These are phyloP conservation scores for Rhododendron ovatum DNA, from an alignment of 148 eudicot species.

Conservation along the genomic window DNA sequence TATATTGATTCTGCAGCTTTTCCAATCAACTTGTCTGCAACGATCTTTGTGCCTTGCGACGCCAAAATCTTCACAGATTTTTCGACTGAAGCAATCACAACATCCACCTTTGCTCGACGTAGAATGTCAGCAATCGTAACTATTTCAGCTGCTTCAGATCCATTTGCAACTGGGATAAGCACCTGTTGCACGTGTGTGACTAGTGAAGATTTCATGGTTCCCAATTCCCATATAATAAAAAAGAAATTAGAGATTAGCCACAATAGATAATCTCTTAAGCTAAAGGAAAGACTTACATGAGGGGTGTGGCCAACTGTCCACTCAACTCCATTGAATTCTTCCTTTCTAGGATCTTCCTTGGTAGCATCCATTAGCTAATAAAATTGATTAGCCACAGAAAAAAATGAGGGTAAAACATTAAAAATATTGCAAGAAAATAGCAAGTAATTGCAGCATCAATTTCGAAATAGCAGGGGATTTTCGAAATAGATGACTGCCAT, in stretches of 20 bases:
- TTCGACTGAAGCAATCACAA: constrained; percentile 78
- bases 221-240: neutral
- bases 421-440: neutral
- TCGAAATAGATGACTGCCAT: neutral
- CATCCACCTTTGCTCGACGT: constrained; percentile 75
- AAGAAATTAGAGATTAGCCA: neutral
- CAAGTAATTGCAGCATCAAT: neutral
- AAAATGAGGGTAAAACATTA: neutral
- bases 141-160: constrained; percentile 75
- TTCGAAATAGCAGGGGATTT: neutral
- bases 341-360: constrained; percentile 45
- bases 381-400: neutral
- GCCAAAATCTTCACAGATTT: constrained; percentile 53
- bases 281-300: constrained; percentile 41
- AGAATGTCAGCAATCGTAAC: constrained; percentile 66
- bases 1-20: constrained; percentile 55
- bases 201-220: neutral
- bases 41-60: constrained; percentile 64
- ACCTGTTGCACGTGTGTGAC: constrained; percentile 39
- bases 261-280: neutral
- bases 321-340: constrained; percentile 70
- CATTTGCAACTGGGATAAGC: constrained; percentile 85
- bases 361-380: constrained; percentile 44
- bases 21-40: constrained; percentile 64
- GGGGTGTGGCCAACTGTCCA: constrained; percentile 76